phyloP scores from a whole-genome alignment of 805 yeast genomes.

The Lachancea fermentati region DNA sequence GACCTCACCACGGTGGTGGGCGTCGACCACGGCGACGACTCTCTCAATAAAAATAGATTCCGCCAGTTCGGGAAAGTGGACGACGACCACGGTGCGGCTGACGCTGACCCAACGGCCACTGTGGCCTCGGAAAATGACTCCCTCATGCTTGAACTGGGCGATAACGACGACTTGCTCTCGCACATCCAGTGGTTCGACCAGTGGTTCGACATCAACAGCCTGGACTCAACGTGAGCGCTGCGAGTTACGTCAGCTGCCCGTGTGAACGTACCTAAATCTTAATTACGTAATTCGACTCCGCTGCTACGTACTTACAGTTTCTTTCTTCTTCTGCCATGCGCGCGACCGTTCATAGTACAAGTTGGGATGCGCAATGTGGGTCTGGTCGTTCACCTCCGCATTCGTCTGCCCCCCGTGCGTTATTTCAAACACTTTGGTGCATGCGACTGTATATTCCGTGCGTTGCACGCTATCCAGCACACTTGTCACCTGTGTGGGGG shows the following conservation, averaged over 20 bases:
- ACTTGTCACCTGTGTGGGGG: conserved; percentile 43
- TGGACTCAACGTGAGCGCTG: conserved; percentile 2
- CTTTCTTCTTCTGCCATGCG: conserved; percentile 41
- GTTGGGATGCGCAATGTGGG: conserved; percentile 79
- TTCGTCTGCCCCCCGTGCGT: conserved; percentile 37
- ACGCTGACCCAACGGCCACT: neutral
- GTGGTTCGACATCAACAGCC: conserved; percentile 10
- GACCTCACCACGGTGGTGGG: conserved; percentile 39
- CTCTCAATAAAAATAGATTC: conserved; percentile 44
- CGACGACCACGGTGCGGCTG: conserved; percentile 11
- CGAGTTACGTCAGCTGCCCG: too few species aligned
- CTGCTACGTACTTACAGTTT: neutral
- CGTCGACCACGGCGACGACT: conserved; percentile 47
- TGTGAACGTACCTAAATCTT: too few species aligned
- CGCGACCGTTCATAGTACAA: conserved; percentile 76
- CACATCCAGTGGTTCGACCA: conserved; percentile 54
- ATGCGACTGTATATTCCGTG: conserved; percentile 77
- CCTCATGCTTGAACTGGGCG: neutral
- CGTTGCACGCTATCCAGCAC: conserved; percentile 63
- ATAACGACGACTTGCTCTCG: conserved; percentile 34
- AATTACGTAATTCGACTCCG: too few species aligned
- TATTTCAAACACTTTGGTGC: conserved; percentile 81
- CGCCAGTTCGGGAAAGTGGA: conserved; percentile 41
- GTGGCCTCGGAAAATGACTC: neutral
- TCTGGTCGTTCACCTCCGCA: conserved; percentile 43